Percentiles rank a stretch among this genome's conserved stretches.
phyloP scores from a whole-genome alignment of 345 rosid genomes.

The Salix viminalis region DNA sequence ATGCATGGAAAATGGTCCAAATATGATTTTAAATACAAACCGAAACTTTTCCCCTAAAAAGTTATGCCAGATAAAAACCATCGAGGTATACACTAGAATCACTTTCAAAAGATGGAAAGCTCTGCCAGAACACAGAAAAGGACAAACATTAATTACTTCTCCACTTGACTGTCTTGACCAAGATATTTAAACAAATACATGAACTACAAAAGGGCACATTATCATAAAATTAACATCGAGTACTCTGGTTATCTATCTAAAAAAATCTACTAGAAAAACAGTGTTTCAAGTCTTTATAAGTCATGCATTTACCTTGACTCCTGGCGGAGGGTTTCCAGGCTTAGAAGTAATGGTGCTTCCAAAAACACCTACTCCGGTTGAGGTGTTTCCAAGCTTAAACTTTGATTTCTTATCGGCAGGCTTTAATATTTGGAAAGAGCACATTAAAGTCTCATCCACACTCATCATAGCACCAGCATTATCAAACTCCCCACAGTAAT shows the following conservation, averaged over 20 bases:
- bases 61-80: background rate
- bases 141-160: background rate
- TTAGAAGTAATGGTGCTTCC: constrained; percentile 49
- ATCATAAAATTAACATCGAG: background rate
- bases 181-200: background rate
- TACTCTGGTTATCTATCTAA: background rate
- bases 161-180: background rate
- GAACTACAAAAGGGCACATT: background rate
- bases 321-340: constrained; percentile 44
- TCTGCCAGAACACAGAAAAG: background rate
- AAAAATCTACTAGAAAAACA: background rate
- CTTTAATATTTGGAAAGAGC: constrained; percentile 81
- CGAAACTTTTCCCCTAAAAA: background rate
- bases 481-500: constrained; percentile 81
- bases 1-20: background rate
- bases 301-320: constrained; percentile 43
- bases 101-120: background rate
- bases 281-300: background rate
- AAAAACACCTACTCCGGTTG: constrained; percentile 34
- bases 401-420: constrained; percentile 42
- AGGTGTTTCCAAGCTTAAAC: constrained; percentile 38
- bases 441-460: constrained; percentile 67
- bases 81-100: background rate
- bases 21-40: background rate
- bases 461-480: constrained; percentile 94